A percentile compares a stretch with the other conserved stretches of the same genome.
Conservation (phyloP, 345 rosid genomes). For the Eucalyptus curtisii region DNA sequence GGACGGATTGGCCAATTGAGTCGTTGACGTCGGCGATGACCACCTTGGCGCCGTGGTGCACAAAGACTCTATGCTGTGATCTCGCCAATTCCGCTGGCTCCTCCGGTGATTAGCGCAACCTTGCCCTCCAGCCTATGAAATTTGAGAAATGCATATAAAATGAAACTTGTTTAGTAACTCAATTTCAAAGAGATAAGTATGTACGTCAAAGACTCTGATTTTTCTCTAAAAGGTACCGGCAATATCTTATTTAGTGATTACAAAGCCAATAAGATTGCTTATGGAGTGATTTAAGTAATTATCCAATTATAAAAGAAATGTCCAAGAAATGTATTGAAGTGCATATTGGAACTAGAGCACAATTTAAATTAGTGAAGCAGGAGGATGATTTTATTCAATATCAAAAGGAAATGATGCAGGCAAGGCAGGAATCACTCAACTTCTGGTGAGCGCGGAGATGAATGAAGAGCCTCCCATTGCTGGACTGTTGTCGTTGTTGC, state of each 20-base stretch:
- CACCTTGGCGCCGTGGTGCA: slow-evolving; percentile 11
- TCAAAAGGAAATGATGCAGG: background rate
- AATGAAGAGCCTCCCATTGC: background rate
- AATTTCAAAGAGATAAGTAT: background rate
- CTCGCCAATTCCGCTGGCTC: slow-evolving; percentile 17
- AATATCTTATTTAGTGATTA: background rate
- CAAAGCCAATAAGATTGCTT: background rate
- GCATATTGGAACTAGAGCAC: background rate
- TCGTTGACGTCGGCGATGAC: slow-evolving; percentile 11
- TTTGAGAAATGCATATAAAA: background rate
- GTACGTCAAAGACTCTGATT: background rate
- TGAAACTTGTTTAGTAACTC: background rate
- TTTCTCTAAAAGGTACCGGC: background rate
- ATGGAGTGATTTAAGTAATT: background rate
- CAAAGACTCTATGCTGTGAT: slow-evolving; percentile 5
- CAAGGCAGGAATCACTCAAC: background rate
- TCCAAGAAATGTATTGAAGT: background rate
- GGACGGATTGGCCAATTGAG: background rate
- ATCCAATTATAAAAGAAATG: background rate
- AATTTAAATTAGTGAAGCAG: background rate
- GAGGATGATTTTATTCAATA: background rate
- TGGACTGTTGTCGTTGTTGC: background rate
- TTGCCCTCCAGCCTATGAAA: slow-evolving; percentile 16
- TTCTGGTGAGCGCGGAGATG: background rate
- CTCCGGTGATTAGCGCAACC: slow-evolving; percentile 20